Evolutionary conservation across 2,329 filamentous ascomycete species (phyloP), one percentile per base, ranked within the genome.

Genomic region (Penicillium sp.): DNA sequence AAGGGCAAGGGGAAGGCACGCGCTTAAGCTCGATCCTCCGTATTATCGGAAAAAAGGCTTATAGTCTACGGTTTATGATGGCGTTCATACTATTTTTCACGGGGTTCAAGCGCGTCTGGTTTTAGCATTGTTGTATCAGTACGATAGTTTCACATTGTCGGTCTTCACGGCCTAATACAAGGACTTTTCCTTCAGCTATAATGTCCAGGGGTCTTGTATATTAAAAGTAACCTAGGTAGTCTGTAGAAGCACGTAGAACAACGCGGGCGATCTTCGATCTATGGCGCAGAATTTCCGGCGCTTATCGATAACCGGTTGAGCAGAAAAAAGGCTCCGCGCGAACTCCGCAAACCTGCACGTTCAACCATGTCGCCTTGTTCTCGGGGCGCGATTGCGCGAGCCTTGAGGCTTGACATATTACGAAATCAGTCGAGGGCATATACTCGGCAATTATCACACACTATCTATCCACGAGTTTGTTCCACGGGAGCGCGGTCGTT

Each of bases 1-100:
- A 72, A 73, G 54, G 68, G 66, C 31, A 72, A 70, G 51, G 65
- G 57, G 23, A 71, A 68, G 52, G 66, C 57, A 18, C 66, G 57
- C 33, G 65, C 59, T 35, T 68, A 29, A 58, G 39, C 6, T 54
- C 54, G 49, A 27, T 4, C 18, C 7, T 37, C 18, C 4, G 9
- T 8, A 12, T 23, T 18, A 4, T 33, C 12, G 20, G 20, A 23
- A 44, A 45, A 49, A 7, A 10, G 35, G 25, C 10, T 15, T 42
- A 29, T 24, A 24, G 25, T 20, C 51, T 8, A 57, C 53, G 55
- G 38, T 52, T 54, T 44, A 61, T 43, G 56, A 58, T 39, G 58
- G 52, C 59, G 52, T 58, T 59, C 27, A 35, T 47, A 50, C 45
- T 5, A 43, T 42, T 27, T 28, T 31, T 45, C 28, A 44, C 43